Percentiles rank a stretch among this genome's conserved stretches.
phyloP scores from a whole-genome alignment of 2,329 filamentous ascomycete species.

The Helotiales sp. region DNA sequence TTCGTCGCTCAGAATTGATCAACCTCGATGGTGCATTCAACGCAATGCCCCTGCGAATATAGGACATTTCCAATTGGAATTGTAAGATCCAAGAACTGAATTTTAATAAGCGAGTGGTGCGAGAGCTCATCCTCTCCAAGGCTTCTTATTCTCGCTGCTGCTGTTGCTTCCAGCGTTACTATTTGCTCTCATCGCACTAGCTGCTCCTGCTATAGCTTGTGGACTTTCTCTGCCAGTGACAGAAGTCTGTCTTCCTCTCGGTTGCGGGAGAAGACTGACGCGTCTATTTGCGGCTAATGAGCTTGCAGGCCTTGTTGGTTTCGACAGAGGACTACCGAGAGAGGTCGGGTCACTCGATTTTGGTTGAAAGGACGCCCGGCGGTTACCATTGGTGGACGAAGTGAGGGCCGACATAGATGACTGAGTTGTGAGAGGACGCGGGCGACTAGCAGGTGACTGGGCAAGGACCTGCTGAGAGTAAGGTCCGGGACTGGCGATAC shows the following conservation, averaged over 20 bases:
- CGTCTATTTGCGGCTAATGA: constrained; percentile 55
- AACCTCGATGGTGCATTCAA: no score
- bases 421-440: constrained; percentile 35
- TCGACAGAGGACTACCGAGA: constrained; percentile 28
- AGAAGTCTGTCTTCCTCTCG: constrained; percentile 30
- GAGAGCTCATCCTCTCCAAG: constrained; percentile 22
- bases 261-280: constrained; percentile 53
- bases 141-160: constrained; percentile 28
- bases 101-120: background rate
- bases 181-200: constrained; percentile 41
- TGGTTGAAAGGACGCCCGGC: constrained; percentile 57
- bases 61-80: background rate
- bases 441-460: constrained; percentile 41
- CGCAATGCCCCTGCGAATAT: no score
- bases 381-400: constrained; percentile 35
- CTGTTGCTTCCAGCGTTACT: constrained; percentile 27
- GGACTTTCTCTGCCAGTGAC: constrained; percentile 50
- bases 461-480: constrained; percentile 47
- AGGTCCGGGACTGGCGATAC: constrained; percentile 53
- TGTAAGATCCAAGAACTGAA: background rate
- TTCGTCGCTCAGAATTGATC: constrained; percentile 5
- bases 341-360: constrained; percentile 36
- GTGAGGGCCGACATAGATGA: constrained; percentile 44
- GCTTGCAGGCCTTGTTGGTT: constrained; percentile 51
- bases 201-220: constrained; percentile 46